Base-by-base conservation (phyloP, 345 rosid species). In the Corchorus olitorius region DNA sequence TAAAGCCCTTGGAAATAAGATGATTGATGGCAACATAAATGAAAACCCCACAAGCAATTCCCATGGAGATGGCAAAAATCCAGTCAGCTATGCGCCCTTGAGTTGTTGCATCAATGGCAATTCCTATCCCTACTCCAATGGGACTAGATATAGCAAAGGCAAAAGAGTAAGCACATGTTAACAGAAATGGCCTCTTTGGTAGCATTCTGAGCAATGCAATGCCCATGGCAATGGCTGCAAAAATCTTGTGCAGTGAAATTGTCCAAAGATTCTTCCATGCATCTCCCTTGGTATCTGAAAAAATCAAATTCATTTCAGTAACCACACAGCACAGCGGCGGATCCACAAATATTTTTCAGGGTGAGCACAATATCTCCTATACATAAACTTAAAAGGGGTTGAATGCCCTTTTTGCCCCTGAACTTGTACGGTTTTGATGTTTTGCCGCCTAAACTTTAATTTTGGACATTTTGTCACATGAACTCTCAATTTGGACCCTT, bases 211-310 rank as follows among this genome's bases (percentile, higher is more conserved):
- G 90, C 13, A 91, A 86, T 39, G 98, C 97, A 56, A 94, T 92
- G 76, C 97, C 97, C 97, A 94, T 92, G 7, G 93, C 91, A 22
- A 89, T 82, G 59, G 98, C 98, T 15, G 98, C 94, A 54, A 92
- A 92, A 0, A 94, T 89, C 75, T 92, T 94, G 84, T 94, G 98
- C 46, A 91, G 62, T 0, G 93, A 91, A 33, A 88, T 94, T 48
- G 97, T 94, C 98, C 98, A 94, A 0, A 94, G 88, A 64, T 91
- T 92, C 77, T 85, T 88, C 97, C 98, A 94, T 71, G 98, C 88
- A 10, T 92, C 93, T 37, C 75, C 80, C 73, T 86, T 83, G 2
- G 81, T 84, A 17, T 13, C 98, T 90, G 79, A 22, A 16, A 46
- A 27, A 46, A 8, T 15, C 49, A 68, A 77, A 70, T 48, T 11